Evolutionary conservation across 139 green algal genomes (phyloP).

Genomic region (Chlamydomonas asymmetrica): DNA sequence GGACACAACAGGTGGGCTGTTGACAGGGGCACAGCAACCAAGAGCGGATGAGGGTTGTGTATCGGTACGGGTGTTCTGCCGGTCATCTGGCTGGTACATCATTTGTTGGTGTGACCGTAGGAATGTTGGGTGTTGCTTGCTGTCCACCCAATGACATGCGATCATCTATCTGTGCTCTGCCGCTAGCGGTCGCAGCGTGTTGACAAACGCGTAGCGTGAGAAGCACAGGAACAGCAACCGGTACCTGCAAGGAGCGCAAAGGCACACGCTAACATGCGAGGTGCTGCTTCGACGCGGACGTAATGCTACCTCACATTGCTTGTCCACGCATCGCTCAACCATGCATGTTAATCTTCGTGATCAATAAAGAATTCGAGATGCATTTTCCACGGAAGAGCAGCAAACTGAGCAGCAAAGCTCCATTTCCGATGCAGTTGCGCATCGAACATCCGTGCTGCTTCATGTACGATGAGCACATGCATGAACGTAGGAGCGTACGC

Average conservation of each 20-base stretch:
- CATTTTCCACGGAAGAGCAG: not conserved
- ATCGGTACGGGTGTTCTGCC: not conserved
- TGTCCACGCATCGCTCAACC: not conserved
- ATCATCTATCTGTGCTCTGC: not conserved
- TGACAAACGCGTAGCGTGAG: conserved; percentile 57
- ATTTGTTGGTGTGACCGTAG: not conserved
- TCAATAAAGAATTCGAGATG: not conserved
- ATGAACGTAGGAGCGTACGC: not conserved
- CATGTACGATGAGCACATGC: not conserved
- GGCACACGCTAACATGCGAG: not conserved
- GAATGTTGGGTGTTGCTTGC: not conserved
- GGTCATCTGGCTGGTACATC: not conserved
- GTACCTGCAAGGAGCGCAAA: conserved; percentile 40
- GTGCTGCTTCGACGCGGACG: not conserved
- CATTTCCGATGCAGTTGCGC: too few relatives aligned
- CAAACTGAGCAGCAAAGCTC: not conserved
- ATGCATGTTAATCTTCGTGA: not conserved
- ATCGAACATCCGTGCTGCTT: too few relatives aligned
- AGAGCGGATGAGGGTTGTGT: too few relatives aligned
- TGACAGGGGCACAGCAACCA: too few relatives aligned
- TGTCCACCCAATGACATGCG: not conserved
- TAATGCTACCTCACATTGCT: not conserved
- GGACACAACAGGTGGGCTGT: too few relatives aligned
- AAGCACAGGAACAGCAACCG: conserved; percentile 50
- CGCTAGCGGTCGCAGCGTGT: conserved; percentile 30